Evolutionary conservation across 1,284 basidiomycete genomes (phyloP).

Genomic region (Trametes polyzona): DNA sequence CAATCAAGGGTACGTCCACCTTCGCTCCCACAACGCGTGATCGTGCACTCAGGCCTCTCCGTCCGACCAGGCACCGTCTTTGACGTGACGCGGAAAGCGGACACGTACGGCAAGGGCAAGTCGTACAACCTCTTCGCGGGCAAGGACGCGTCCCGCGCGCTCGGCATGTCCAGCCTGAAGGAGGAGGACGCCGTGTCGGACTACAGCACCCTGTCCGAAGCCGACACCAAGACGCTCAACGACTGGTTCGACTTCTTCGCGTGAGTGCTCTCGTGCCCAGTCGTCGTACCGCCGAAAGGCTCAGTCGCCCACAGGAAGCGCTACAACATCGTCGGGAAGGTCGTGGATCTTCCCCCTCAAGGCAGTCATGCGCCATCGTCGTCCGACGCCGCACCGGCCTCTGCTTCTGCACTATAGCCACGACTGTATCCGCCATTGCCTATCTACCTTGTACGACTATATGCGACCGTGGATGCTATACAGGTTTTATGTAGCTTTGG

Average conservation of each 20-base stretch:
- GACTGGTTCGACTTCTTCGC: slow-evolving; percentile 88
- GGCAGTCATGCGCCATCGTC: too few relatives aligned
- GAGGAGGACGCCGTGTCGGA: slow-evolving; percentile 89
- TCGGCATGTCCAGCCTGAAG: slow-evolving; percentile 89
- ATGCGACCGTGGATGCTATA: background rate
- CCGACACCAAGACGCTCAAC: slow-evolving; percentile 83
- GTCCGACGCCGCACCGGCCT: too few relatives aligned
- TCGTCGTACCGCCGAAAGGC: background rate
- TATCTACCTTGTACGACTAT: background rate
- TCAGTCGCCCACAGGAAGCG: slow-evolving; percentile 57
- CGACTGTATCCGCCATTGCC: background rate
- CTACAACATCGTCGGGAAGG: slow-evolving; percentile 82
- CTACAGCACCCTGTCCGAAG: slow-evolving; percentile 77
- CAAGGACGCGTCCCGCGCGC: slow-evolving; percentile 85
- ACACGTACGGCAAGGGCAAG: slow-evolving; percentile 78
- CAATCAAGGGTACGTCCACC: slow-evolving; percentile 75
- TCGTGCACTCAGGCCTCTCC: background rate
- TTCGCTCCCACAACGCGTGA: slow-evolving; percentile 1
- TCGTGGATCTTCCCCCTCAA: slow-evolving; percentile 48
- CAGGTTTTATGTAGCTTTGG: background rate
- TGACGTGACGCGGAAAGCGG: slow-evolving; percentile 80
- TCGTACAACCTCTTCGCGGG: slow-evolving; percentile 84
- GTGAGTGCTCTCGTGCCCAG: slow-evolving; percentile 45
- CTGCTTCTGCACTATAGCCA: background rate
- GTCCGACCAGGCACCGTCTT: slow-evolving; percentile 70